Conservation (phyloP, 768 basidiomycete species). For the Termitomyces sp. region DNA sequence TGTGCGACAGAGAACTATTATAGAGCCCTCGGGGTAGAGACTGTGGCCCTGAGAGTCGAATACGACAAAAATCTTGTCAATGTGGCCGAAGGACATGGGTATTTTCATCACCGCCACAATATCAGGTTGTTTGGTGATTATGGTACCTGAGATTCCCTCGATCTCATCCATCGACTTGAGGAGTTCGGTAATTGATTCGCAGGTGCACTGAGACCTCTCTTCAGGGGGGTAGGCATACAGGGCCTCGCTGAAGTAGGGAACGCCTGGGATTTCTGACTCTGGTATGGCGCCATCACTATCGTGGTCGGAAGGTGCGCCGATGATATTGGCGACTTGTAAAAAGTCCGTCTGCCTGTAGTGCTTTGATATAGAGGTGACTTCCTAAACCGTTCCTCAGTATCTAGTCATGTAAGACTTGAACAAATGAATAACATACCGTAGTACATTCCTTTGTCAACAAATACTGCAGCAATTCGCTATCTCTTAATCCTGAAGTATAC, state of each 20-base stretch:
- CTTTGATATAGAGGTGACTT: background rate
- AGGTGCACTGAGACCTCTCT: background rate
- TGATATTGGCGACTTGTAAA: background rate
- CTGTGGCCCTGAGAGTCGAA: background rate
- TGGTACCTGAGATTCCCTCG: background rate
- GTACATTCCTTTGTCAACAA: background rate
- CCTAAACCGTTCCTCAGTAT: background rate
- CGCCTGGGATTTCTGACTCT: background rate
- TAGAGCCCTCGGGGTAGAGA: background rate
- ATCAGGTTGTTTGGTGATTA: background rate
- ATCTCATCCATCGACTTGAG: background rate
- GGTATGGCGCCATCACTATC: too few relatives aligned
- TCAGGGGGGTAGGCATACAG: background rate
- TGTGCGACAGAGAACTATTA: background rate
- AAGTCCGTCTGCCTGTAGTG: background rate
- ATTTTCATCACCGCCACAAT: background rate
- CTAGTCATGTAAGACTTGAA: background rate
- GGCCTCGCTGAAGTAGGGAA: background rate
- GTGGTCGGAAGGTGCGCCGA: background rate
- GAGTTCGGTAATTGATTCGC: background rate
- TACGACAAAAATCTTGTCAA: background rate
- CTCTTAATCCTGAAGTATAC: background rate
- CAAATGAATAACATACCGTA: background rate
- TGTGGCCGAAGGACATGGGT: background rate
- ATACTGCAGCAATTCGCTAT: background rate